Evolutionary conservation across 768 basidiomycete species (phyloP).

Genomic region (Leccinum aurantiacum): DNA sequence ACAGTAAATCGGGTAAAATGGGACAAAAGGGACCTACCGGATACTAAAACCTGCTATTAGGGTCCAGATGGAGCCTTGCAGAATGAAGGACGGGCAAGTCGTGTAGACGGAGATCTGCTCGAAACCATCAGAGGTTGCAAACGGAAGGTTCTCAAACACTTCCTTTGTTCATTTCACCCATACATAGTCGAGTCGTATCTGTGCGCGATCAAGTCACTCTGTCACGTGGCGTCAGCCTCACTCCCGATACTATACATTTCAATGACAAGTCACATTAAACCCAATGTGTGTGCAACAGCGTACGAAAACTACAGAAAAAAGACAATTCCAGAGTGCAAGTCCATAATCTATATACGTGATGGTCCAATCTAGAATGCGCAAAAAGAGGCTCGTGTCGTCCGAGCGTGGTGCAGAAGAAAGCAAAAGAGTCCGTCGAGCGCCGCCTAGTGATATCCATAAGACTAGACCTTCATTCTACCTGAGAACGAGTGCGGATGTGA

Average conservation of each 20-base stretch:
- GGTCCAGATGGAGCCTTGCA: neutral
- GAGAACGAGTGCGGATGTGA: conserved; percentile 25
- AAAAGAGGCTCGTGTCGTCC: conserved; percentile 12
- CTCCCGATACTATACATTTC: neutral
- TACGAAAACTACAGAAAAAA: conserved; percentile 21
- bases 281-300: conserved; percentile 17
- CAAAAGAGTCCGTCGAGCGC: conserved; percentile 1
- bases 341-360: conserved; percentile 32
- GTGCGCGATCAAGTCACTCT: neutral
- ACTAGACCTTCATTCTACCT: conserved; percentile 26
- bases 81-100: neutral
- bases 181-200: neutral
- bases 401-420: conserved; percentile 5
- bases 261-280: conserved; percentile 20
- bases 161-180: neutral
- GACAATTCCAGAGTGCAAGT: conserved; percentile 26
- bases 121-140: neutral
- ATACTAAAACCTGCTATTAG: conserved; percentile 5
- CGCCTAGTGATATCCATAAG: neutral
- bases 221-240: conserved; percentile 13
- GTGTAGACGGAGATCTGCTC: conserved; percentile 16
- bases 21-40: conserved; percentile 3
- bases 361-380: conserved; percentile 24
- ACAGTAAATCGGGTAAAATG: neutral
- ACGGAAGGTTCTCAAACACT: neutral